Evolutionary conservation across 495 filamentous ascomycete genomes (phyloP), one percentile per base, ranked within the genome.

Genomic region (Usnea hakonensis): DNA sequence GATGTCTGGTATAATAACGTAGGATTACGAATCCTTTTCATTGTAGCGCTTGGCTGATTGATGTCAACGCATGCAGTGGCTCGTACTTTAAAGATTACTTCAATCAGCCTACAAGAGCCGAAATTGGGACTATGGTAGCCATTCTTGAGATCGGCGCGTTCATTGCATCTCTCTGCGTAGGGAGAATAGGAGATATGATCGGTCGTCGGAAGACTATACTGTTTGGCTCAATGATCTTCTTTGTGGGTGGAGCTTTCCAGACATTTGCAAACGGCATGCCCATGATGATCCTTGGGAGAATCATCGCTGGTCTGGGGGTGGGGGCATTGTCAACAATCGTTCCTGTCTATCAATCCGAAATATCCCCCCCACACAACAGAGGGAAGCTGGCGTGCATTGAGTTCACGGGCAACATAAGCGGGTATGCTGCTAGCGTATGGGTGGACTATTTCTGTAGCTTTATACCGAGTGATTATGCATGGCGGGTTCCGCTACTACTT

Each of bases 1-100:
- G 53, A 97, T 97, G 94, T 97, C 95, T 63, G 95, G 94, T 46
- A 95, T 98, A 70, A 97, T 98, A 76, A 97, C 89, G 91, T 96
- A 80, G 67, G 89, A 80, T 11, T 43, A 17, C 19, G n/a, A 16
- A 57, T 55, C 5, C 48, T 48, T 26, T 23, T 54, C 21, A 13
- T 32, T 13, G n/a, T 2, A 23, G n/a, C 5, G 21, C 13, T 44
- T 19, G 11, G 21, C 53, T 59, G 62, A 57, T 53, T 23, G 56
- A 62, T 73, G 56, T 73, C 65, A 43, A 7, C 13, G 62, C 67
- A n/a, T 46, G 13, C 60, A 97, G 93, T 48, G 91, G 91, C 44
- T 79, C 79, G 58, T 88, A 88, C 71, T 98, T 98, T 72, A 88
- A 84, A 71, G 85, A 90, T 68, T 96, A 96, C 71, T 97, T 97